phyloP scores from a whole-genome alignment of 2,329 filamentous ascomycete genomes.

The Xylariaceae sp. region DNA sequence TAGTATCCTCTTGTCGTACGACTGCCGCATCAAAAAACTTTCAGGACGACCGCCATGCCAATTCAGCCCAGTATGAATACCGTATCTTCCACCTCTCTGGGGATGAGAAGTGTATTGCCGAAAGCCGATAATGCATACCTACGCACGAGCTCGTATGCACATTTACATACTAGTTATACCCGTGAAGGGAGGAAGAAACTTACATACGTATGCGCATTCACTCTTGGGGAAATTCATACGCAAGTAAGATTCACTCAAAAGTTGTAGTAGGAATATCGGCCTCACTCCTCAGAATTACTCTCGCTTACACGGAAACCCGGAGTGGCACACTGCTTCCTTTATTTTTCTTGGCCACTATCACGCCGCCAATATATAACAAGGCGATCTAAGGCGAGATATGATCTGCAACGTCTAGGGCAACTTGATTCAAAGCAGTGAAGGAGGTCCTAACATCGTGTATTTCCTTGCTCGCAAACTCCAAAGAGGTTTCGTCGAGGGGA shows the following conservation, averaged over 20 bases:
- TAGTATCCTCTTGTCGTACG: conserved; percentile 9
- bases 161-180: conserved; percentile 13
- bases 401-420: too few species aligned
- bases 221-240: conserved; percentile 22
- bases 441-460: too few species aligned
- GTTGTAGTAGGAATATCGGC: conserved; percentile 9
- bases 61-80: conserved; percentile 26
- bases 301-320: conserved; percentile 15
- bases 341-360: conserved; percentile 2
- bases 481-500: too few species aligned
- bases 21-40: conserved; percentile 7
- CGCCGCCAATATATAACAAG: conserved; percentile 18
- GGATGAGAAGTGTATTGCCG: conserved; percentile 8
- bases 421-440: too few species aligned
- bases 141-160: conserved; percentile 9
- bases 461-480: too few species aligned
- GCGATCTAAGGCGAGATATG: conserved; percentile 10
- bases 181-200: neutral
- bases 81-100: conserved; percentile 8
- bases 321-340: conserved; percentile 10
- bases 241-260: conserved; percentile 27
- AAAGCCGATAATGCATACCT: conserved; percentile 6
- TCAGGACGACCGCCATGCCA: neutral
- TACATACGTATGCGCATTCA: conserved; percentile 12
- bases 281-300: conserved; percentile 14